Evolutionary conservation across 495 filamentous ascomycete genomes (phyloP).

Genomic region (Aspergillus homomorphus): DNA sequence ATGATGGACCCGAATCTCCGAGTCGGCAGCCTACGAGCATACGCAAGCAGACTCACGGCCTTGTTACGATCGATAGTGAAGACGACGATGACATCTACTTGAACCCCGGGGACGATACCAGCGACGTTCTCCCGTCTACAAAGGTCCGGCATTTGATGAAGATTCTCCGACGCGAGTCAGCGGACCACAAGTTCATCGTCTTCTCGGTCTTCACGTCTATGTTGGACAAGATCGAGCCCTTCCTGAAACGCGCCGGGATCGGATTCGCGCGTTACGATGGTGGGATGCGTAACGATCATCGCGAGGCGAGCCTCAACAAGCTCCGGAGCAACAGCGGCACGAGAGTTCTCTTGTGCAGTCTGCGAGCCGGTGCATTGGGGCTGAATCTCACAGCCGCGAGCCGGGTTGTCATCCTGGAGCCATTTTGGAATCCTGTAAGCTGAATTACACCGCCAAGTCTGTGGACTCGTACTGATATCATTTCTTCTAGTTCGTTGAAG

Average conservation of each 20-base stretch:
- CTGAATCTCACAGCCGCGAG: slow-evolving; percentile 93
- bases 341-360: slow-evolving; percentile 82
- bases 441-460: not conserved
- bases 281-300: slow-evolving; percentile 87
- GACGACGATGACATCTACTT: slow-evolving; percentile 39
- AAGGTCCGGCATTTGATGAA: slow-evolving; percentile 84
- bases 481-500: slow-evolving; percentile 85
- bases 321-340: slow-evolving; percentile 69
- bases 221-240: slow-evolving; percentile 94
- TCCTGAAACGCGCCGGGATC: slow-evolving; percentile 68
- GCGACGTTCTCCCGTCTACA: slow-evolving; percentile 66
- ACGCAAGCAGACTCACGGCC: slow-evolving; percentile 3
- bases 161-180: slow-evolving; percentile 74
- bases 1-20: slow-evolving; percentile 41
- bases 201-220: slow-evolving; percentile 98
- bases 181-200: slow-evolving; percentile 89
- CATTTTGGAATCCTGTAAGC: slow-evolving; percentile 94
- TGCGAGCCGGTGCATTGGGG: slow-evolving; percentile 89
- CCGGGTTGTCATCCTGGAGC: slow-evolving; percentile 90
- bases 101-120: slow-evolving; percentile 44
- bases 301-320: slow-evolving; percentile 77
- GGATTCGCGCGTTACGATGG: slow-evolving; percentile 89
- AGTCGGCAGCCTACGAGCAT: slow-evolving; percentile 15
- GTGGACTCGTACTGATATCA: slow-evolving; percentile 22
- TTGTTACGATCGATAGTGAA: slow-evolving; percentile 15